Percentiles rank a stretch among this genome's conserved stretches.
phyloP scores from a whole-genome alignment of 345 rosid species.

The Gossypium arboreum region DNA sequence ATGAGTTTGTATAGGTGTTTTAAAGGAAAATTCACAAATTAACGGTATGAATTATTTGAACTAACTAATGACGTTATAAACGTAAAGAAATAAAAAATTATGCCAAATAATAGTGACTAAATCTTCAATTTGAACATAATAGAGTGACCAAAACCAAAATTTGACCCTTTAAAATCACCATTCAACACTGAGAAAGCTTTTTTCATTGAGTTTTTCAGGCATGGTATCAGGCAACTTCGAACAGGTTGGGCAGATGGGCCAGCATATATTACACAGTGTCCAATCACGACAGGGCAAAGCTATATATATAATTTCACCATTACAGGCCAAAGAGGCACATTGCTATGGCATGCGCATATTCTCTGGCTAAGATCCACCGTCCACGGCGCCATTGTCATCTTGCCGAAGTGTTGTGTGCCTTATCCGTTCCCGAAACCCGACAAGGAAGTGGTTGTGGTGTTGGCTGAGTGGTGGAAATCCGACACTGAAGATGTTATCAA shows the following conservation, averaged over 20 bases:
- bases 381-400: constrained; percentile 69
- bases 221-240: constrained; percentile 69
- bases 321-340: constrained; percentile 87
- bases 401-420: constrained; percentile 79
- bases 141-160: too few species aligned
- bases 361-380: constrained; percentile 94
- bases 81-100: too few species aligned
- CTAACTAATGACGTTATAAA: too few species aligned
- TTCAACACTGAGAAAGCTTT: not conserved
- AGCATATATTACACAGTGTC: constrained; percentile 88
- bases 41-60: too few species aligned
- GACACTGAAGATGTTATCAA: constrained; percentile 82
- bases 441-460: constrained; percentile 56
- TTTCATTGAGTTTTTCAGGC: constrained; percentile 40
- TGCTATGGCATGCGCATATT: constrained; percentile 90
- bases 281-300: constrained; percentile 69
- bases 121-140: too few species aligned
- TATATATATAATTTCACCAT: constrained; percentile 77
- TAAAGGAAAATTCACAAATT: too few species aligned
- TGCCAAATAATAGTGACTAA: too few species aligned
- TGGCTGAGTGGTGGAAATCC: constrained; percentile 97
- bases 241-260: constrained; percentile 98
- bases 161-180: too few species aligned
- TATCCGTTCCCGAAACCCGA: constrained; percentile 87
- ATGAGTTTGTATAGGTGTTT: too few species aligned